These are phyloP conservation scores for Metschnikowia henanensis DNA, from an alignment of 805 yeast genomes.

Conservation along the genomic window DNA sequence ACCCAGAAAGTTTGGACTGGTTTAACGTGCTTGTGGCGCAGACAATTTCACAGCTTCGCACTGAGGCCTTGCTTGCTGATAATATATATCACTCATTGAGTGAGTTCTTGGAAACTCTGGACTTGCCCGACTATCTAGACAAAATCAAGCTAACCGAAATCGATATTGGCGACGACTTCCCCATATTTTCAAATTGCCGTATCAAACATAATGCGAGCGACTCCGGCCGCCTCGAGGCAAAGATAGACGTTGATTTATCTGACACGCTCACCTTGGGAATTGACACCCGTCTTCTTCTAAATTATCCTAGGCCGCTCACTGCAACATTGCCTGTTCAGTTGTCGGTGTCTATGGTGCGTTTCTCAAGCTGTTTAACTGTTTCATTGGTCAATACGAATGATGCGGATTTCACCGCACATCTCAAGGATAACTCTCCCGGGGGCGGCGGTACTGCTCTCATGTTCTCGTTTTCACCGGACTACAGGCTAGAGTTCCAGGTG, in stretches of 20 bases:
- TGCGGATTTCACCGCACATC: conserved; percentile 7
- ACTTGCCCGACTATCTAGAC: conserved; percentile 79
- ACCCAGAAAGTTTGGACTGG: conserved; percentile 95
- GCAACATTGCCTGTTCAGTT: conserved; percentile 87
- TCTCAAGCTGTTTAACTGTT: conserved; percentile 86
- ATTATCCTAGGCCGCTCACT: conserved; percentile 79
- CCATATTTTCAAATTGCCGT: conserved; percentile 91
- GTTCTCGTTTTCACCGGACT: conserved; percentile 91
- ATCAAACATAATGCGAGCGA: conserved; percentile 60
- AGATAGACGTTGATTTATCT: conserved; percentile 85
- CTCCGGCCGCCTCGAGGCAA: conserved; percentile 68
- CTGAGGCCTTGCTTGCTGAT: conserved; percentile 85
- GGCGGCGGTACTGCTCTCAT: conserved; percentile 66
- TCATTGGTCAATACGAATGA: conserved; percentile 52
- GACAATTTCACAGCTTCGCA: conserved; percentile 78
- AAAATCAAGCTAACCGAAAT: conserved; percentile 79
- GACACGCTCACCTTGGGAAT: conserved; percentile 86
- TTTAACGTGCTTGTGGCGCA: conserved; percentile 93
- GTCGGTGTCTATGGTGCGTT: conserved; percentile 84
- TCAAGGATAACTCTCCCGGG: conserved; percentile 1
- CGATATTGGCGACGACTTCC: conserved; percentile 93
- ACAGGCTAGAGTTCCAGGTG: conserved; percentile 84
- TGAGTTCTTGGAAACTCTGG: conserved; percentile 58
- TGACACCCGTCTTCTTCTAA: conserved; percentile 74
- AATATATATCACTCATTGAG: conserved; percentile 80